Percentiles rank a stretch among this genome's conserved stretches.
These are phyloP conservation scores for Exidia glandulosa DNA, from an alignment of 768 basidiomycete genomes.

Conservation along the genomic window DNA sequence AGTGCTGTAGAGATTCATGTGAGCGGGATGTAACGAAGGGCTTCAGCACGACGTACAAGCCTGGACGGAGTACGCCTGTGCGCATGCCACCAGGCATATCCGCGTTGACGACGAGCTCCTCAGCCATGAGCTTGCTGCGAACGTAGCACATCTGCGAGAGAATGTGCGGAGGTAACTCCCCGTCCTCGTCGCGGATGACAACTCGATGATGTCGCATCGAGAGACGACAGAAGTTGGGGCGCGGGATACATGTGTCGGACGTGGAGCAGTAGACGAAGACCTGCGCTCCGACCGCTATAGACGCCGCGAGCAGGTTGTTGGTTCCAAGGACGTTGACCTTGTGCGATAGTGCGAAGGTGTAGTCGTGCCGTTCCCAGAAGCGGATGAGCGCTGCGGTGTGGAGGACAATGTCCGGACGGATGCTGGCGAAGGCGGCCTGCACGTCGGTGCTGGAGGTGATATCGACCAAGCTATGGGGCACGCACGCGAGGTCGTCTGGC, in stretches of 20 bases:
- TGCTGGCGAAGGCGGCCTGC: slow-evolving; percentile 14
- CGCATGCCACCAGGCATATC: neutral
- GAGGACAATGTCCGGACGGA: slow-evolving; percentile 12
- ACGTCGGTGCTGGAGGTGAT: slow-evolving; percentile 21
- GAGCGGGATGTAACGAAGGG: neutral
- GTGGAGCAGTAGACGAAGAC: neutral
- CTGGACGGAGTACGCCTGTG: slow-evolving; percentile 20
- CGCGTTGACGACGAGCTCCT: neutral
- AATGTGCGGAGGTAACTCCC: neutral
- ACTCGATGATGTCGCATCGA: slow-evolving; percentile 13
- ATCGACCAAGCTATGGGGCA: slow-evolving; percentile 18
- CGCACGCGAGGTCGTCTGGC: slow-evolving; percentile 10
- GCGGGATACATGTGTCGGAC: neutral
- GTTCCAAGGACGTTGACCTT: slow-evolving; percentile 1
- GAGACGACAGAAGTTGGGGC: slow-evolving; percentile 13
- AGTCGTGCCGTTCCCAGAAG: slow-evolving; percentile 15
- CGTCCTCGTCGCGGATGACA: neutral
- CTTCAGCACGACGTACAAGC: slow-evolving; percentile 14
- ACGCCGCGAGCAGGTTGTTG: neutral
- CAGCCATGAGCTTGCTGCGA: neutral
- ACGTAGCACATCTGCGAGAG: neutral
- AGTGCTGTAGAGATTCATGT: slow-evolving; percentile 13
- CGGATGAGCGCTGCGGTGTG: slow-evolving; percentile 15
- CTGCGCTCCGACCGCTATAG: neutral
- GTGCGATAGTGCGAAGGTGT: slow-evolving; percentile 9